Percentiles rank a stretch among this genome's conserved stretches.
Conservation (phyloP, 106 monocot species). For the Allium cepa region DNA sequence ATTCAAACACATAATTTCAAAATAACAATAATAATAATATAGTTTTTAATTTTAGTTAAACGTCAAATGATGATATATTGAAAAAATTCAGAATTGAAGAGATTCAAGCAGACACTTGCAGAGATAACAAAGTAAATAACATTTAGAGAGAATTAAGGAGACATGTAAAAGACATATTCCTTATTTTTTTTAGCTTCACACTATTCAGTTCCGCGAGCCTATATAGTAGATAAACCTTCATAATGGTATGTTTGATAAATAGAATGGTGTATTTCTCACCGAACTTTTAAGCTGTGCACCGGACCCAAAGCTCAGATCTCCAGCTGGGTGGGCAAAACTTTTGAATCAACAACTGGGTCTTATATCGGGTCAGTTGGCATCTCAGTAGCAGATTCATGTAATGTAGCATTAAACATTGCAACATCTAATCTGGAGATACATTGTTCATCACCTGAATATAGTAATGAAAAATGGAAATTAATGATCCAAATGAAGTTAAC, state of each 20-base stretch:
- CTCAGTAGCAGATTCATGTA: conserved; percentile 86
- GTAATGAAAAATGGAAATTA: not conserved
- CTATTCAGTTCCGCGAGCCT: no score
- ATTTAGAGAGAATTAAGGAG: no score
- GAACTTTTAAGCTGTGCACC: conserved; percentile 96
- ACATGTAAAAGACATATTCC: no score
- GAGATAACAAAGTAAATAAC: no score
- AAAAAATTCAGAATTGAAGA: no score
- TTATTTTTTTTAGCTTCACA: no score
- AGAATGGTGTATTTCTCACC: conserved; percentile 26
- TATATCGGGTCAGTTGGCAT: conserved; percentile 96
- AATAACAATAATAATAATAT: no score
- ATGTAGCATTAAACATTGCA: conserved; percentile 98
- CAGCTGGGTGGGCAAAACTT: conserved; percentile 89
- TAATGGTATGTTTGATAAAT: not conserved
- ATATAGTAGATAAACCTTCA: no score
- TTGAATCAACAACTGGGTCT: conserved; percentile 84
- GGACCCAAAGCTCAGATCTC: conserved; percentile 94
- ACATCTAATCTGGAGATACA: conserved; percentile 82
- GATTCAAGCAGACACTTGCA: no score
- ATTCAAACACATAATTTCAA: no score
- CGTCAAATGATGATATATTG: no score
- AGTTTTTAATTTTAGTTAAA: no score
- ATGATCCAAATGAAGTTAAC: not conserved
- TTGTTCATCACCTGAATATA: conserved; percentile 78